These are phyloP conservation scores for Haplosporangium gracile DNA, from an alignment of 192 early-diverging fungal genomes.

Conservation along the genomic window DNA sequence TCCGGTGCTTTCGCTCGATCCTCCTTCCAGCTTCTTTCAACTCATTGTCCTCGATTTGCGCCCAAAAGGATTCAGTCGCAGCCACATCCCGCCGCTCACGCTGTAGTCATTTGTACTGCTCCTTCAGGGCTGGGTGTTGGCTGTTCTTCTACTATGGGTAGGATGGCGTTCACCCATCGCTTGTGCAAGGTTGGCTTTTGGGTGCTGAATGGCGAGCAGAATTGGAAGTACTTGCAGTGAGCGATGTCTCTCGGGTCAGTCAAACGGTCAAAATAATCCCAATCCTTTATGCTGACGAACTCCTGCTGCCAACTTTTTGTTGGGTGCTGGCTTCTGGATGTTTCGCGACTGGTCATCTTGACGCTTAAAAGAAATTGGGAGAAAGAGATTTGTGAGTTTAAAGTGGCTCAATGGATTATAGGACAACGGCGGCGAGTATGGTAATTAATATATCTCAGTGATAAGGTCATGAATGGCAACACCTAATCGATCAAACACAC, in stretches of 20 bases:
- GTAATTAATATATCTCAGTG: no score
- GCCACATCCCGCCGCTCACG: conserved; percentile 7
- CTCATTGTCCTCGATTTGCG: conserved; percentile 15
- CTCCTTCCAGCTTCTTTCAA: conserved; percentile 13
- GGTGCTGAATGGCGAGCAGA: conserved; percentile 13
- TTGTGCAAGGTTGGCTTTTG: conserved; percentile 11
- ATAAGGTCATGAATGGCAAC: not conserved
- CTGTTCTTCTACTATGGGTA: conserved; percentile 26
- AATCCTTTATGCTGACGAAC: conserved; percentile 9
- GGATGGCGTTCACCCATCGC: conserved; percentile 14
- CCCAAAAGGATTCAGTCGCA: conserved; percentile 18
- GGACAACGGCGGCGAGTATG: not conserved
- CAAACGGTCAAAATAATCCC: conserved; percentile 4
- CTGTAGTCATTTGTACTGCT: conserved; percentile 17
- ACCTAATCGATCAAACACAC: not conserved
- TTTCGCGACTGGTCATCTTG: not conserved
- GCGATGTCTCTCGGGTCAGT: conserved; percentile 17
- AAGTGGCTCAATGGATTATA: not conserved
- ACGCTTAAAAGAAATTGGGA: not conserved
- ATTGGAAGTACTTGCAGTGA: conserved; percentile 21
- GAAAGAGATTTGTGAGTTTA: not conserved
- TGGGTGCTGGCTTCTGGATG: not conserved
- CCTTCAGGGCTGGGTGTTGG: conserved; percentile 9
- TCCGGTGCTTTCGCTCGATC: conserved; percentile 24
- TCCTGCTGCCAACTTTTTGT: conserved; percentile 13